Percentiles rank a stretch among this genome's conserved stretches.
Evolutionary conservation across 2,329 filamentous ascomycete species (phyloP).

Genomic region (Parafenestella ontariensis): DNA sequence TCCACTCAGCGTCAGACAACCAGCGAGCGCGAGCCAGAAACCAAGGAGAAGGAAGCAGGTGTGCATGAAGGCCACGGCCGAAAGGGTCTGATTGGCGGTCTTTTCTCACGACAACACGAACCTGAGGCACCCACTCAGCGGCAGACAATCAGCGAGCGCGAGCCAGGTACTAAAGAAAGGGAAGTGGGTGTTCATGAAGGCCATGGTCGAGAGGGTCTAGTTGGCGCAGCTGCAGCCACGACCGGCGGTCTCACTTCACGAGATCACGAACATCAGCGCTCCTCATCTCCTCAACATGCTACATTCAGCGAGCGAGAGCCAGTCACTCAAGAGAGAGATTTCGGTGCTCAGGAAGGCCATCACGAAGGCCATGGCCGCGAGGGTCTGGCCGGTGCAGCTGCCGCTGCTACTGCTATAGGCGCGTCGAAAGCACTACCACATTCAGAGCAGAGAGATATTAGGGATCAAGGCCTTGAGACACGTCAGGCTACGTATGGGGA

Average conservation of each 20-base stretch:
- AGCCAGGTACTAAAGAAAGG: constrained; percentile 29
- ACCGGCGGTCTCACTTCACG: background rate
- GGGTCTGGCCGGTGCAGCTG: constrained; percentile 41
- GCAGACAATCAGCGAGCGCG: constrained; percentile 9
- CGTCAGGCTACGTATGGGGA: constrained; percentile 3
- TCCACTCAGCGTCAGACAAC: constrained; percentile 1
- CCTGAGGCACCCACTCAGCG: constrained; percentile 1
- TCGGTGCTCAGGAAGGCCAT: constrained; percentile 18
- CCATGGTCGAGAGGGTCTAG: constrained; percentile 1
- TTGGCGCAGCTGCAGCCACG: background rate
- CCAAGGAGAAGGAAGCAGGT: background rate
- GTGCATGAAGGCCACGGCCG: background rate
- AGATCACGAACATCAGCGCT: background rate
- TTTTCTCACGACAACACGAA: background rate
- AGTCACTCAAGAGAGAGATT: constrained; percentile 28
- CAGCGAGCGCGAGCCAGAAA: constrained; percentile 7
- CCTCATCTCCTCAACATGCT: constrained; percentile 1
- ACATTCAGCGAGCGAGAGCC: constrained; percentile 16
- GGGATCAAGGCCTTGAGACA: constrained; percentile 3
- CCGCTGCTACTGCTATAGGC: constrained; percentile 27
- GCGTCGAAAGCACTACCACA: constrained; percentile 21
- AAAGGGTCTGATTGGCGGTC: too few species aligned
- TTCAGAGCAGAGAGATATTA: constrained; percentile 10
- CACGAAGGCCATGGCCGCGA: too few species aligned
- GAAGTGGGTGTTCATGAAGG: constrained; percentile 17